Base-by-base conservation (phyloP, 225 moss, liverwort and hornwort genomes). In the Straminergon stramineum region DNA sequence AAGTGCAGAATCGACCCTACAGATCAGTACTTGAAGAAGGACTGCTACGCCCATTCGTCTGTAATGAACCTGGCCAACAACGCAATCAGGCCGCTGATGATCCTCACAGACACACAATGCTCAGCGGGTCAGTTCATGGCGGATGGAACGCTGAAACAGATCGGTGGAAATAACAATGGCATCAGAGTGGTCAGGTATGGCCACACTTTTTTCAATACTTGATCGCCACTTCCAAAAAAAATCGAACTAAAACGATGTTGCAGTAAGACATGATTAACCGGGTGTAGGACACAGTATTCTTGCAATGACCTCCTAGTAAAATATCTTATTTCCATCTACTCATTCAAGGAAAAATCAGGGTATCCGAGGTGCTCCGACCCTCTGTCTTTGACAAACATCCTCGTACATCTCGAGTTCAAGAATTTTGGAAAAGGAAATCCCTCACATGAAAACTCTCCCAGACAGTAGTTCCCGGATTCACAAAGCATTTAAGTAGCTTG, bases 41-140 rank as follows among this genome's bases (percentile, higher is more conserved):
- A 93, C 77, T 94, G 94, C 75, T 86, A 90, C 32, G 94, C 91
- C 32, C 96, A 96, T 84, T 96, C 96, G n/a, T 94, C 93, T 31
- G 87, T 93, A 17, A 91, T 94, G 88, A 91, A 90, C 82, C 90
- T 93, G 69, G 88, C 62, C 75, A 89, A 65, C 85, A 90, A 93
- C 89, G 90, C 90, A 53, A 93, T 96, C 55, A 88, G 96, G 67
- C 92, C 95, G 83, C 80, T 95, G 32, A 89, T 88, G 86, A 90
- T 96, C 82, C 84, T 94, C 90, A 94, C 95, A 24, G 94, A 96
- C 61, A 95, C 95, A 31, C 95, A 94, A 91, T 96, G 95, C 91
- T 96, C 95, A 39, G 92, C 85, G 17, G 92, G 94, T 35, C 86
- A 90, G 66, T 93, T 95, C 75, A 86, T 91, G 57, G 87, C 92